Base-by-base conservation (phyloP, 2,329 filamentous ascomycete species). In the Paramyrothecium sp. region DNA sequence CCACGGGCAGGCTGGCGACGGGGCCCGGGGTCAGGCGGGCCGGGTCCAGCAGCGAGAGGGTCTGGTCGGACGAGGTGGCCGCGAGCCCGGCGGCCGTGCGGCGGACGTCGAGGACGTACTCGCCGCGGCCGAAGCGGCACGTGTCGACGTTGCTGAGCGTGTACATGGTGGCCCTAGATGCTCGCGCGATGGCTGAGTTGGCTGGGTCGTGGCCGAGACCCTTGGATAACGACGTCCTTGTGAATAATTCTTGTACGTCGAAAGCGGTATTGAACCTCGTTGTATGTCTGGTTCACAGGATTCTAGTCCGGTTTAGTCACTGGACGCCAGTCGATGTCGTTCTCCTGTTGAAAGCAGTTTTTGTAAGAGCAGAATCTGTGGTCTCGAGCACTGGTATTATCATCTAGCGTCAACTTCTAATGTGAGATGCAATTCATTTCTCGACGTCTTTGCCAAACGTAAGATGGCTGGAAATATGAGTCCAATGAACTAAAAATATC, bases 41-140 rank as follows among this genome's bases (percentile, higher is more conserved):
- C 0, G 87, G 82, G 68, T 90, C 81, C 61, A 92, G 82, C 19
- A 91, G 73, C 26, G 84, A 82, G 20, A 93, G 77, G n/a, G 78
- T 81, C 71, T 91, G 85, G 73, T 92, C 88, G 0, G 89, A 91
- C 3, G 87, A 83, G 56, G 89, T 89, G 17, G 84, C 81, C 2
- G 84, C 85, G 46, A 90, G 77, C 5, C 81, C 77, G 2, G 73
- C 69, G 1, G 75, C 63, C 3, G 82, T 74, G n/a, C 81, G 78
- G 23, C 81, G 74, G 54, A 89, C 75, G 58, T 85, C 80, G 53
- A 86, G 80, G 34, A 88, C 80, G 69, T 88, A 89, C 54, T 81
- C 75, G 49, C 80, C 78, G 52, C 58, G 59, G 26, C 65, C 63
- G 60, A 71, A 67, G 62, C 57, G 61, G 61, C 71, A 65, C 33